Conservation (phyloP, 2,329 filamentous ascomycete species). For the Aureobasidium sp. region DNA sequence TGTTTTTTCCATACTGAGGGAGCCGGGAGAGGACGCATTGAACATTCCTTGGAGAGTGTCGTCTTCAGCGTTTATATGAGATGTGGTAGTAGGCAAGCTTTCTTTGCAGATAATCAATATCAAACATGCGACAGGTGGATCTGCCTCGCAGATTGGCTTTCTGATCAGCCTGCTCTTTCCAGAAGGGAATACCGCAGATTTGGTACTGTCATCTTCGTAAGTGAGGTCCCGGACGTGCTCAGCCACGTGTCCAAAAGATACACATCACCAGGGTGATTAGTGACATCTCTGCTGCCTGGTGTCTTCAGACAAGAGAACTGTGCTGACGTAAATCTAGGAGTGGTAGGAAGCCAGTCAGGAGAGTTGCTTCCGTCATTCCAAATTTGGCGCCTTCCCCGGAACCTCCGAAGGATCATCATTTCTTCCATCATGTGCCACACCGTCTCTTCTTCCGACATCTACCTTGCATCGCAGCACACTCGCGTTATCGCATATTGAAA, state of each 20-base stretch:
- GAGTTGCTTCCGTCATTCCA: background rate
- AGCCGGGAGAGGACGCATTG: too few relatives aligned
- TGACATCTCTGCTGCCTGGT: background rate
- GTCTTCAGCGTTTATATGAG: background rate
- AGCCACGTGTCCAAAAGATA: background rate
- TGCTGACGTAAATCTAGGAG: constrained; percentile 3
- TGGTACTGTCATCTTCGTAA: background rate
- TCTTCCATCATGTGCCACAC: background rate
- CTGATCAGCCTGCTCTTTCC: background rate
- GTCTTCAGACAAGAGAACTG: background rate
- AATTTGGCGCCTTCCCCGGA: background rate
- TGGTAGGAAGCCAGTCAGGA: background rate
- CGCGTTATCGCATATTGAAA: background rate
- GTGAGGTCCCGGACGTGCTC: background rate
- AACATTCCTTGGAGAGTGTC: background rate
- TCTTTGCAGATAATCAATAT: background rate
- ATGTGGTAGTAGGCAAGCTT: background rate
- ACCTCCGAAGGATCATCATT: background rate
- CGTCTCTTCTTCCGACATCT: background rate
- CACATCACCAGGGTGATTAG: background rate
- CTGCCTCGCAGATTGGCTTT: background rate
- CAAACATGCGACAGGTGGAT: background rate
- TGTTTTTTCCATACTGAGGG: too few relatives aligned
- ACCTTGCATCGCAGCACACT: constrained; percentile 2
- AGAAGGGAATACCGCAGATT: background rate